A percentile compares a stretch with the other conserved stretches of the same genome.
phyloP scores from a whole-genome alignment of 305 asterid genomes.

The Stenogyne calaminthoides region DNA sequence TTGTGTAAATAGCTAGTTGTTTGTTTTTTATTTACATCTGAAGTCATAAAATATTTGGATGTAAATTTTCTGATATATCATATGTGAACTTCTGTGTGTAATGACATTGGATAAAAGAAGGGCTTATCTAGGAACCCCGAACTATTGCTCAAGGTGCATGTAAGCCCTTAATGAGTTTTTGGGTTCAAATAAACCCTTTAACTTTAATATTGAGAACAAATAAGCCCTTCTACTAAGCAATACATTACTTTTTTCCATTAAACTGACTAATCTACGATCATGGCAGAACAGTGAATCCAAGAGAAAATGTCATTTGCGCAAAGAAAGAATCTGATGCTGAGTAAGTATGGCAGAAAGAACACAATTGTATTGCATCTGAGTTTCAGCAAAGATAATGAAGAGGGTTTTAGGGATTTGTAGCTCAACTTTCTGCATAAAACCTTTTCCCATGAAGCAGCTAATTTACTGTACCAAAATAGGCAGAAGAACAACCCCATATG shows the following conservation, averaged over 20 bases:
- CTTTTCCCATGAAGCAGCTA: slow-evolving; percentile 46
- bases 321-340: not conserved
- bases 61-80: not conserved
- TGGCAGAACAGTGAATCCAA: not conserved
- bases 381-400: slow-evolving; percentile 36
- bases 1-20: slow-evolving; percentile 9
- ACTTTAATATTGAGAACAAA: not conserved
- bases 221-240: not conserved
- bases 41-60: not conserved
- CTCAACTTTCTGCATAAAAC: slow-evolving; percentile 44
- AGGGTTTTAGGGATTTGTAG: slow-evolving; percentile 43
- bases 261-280: not conserved
- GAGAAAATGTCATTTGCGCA: not conserved
- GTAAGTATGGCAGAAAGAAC: not conserved
- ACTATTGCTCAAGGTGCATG: not conserved
- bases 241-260: not conserved
- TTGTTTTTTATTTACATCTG: not conserved
- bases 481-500: no score
- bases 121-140: no score
- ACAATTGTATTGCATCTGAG: not conserved
- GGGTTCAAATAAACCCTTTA: not conserved
- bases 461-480: not conserved
- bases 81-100: slow-evolving; percentile 5
- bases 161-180: not conserved
- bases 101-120: not conserved